Base-by-base conservation (phyloP, 495 filamentous ascomycete species). In the Sabuloglossum arenarium region DNA sequence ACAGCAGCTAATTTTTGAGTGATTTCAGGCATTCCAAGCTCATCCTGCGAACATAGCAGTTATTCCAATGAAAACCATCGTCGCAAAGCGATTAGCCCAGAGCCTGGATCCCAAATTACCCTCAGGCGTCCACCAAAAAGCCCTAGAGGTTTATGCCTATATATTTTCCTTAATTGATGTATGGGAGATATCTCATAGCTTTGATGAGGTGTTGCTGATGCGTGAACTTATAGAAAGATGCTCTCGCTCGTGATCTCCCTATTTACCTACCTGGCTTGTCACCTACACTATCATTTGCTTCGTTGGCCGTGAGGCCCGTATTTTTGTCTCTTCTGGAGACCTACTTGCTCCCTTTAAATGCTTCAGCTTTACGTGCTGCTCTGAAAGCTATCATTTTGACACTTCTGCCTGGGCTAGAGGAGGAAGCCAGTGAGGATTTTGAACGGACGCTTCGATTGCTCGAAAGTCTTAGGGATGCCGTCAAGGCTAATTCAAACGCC, bases 61-160 rank as follows among this genome's bases (percentile, higher is more conserved):
- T 53, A 82, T 99, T 56, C 91, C 91, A 16, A 83, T 89, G 58
- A 95, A 88, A 69, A 71, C 77, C 1, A 72, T 81, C 45, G 85
- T 97, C 61, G 84, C 91, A 62, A 91, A 89, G 65, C 84, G 90
- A 53, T 73, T 99, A 23, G 85, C 93, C 28, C 91, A 97, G 75
- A 97, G 91, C 61, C 73, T 99, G 60, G 91, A 95, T 64, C 88
- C 93, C 32, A 81, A 82, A 1, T 71, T 99, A 39, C 91, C 91
- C 30, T 94, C 91, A 0, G 91, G 93, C 23, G 91, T 99, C n/a
- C 91, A 99, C 70, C 93, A 97, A 64, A 97, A 97, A 65, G 80
- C 91, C 3, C 75, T 99, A 29, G 91, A 97, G 67, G 87, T 97
- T 31, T 97, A 97, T 67, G 76, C 71, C 8, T 87, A 86, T 60